phyloP scores from a whole-genome alignment of 2,329 filamentous ascomycete genomes.

The Phaeosphaeria sp. region DNA sequence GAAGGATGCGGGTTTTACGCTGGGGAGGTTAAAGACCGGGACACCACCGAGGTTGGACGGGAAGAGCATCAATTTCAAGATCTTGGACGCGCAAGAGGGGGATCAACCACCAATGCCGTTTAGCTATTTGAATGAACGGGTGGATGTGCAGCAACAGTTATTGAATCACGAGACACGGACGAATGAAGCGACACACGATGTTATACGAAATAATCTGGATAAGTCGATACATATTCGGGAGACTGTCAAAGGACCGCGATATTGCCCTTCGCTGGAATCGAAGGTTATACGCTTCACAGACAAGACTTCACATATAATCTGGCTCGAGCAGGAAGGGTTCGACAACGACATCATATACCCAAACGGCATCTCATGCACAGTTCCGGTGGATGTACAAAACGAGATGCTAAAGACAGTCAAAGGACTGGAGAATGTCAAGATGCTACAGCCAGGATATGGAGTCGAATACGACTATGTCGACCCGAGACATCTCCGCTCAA shows the following conservation, averaged over 20 bases:
- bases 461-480: conserved; percentile 99
- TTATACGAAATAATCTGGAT: conserved; percentile 88
- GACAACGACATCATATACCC: conserved; percentile 90
- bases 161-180: conserved; percentile 89
- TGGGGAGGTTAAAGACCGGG: conserved; percentile 93
- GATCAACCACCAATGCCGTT: conserved; percentile 89
- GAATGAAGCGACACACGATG: conserved; percentile 79
- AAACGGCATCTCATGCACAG: conserved; percentile 96
- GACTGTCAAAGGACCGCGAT: conserved; percentile 90
- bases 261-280: conserved; percentile 93
- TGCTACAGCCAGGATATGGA: conserved; percentile 95
- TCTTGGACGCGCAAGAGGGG: conserved; percentile 75
- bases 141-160: conserved; percentile 81
- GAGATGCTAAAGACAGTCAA: conserved; percentile 82
- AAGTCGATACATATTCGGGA: conserved; percentile 97
- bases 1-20: conserved; percentile 82
- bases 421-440: conserved; percentile 86
- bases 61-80: conserved; percentile 78
- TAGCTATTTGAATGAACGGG: conserved; percentile 82
- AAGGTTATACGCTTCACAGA: conserved; percentile 89
- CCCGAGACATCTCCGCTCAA: conserved; percentile 83
- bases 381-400: conserved; percentile 86
- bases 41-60: conserved; percentile 88
- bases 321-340: conserved; percentile 97
- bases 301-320: conserved; percentile 84